Evolutionary conservation across 1,284 basidiomycete species (phyloP).

Genomic region (Ceratobasidium sp.): DNA sequence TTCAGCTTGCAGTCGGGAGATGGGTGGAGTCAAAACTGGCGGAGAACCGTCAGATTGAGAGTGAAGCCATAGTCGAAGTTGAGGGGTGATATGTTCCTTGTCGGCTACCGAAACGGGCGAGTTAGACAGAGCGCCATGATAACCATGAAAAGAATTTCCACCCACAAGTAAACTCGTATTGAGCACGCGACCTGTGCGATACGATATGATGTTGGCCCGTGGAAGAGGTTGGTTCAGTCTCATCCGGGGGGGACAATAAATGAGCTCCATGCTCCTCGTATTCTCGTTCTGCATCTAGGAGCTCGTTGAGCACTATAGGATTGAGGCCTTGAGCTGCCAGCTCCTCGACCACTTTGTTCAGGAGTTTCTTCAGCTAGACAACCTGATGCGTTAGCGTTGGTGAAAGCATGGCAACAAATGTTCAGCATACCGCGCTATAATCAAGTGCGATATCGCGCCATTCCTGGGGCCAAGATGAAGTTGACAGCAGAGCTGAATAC

Average conservation of each 20-base stretch:
- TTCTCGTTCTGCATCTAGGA: constrained; percentile 57
- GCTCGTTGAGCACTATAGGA: constrained; percentile 66
- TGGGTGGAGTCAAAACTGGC: background rate
- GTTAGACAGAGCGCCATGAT: constrained; percentile 54
- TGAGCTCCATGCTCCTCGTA: constrained; percentile 49
- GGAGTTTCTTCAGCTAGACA: constrained; percentile 88
- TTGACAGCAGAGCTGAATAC: constrained; percentile 75
- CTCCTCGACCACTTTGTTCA: constrained; percentile 87
- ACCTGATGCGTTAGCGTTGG: background rate
- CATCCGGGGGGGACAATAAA: constrained; percentile 40
- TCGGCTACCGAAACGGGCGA: constrained; percentile 56
- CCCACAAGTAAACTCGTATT: constrained; percentile 32
- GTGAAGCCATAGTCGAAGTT: constrained; percentile 64
- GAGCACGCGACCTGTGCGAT: constrained; percentile 26
- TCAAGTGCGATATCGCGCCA: constrained; percentile 84
- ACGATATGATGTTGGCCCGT: background rate
- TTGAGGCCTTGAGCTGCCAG: constrained; percentile 82
- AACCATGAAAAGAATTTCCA: background rate
- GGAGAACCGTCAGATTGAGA: constrained; percentile 18
- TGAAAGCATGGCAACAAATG: constrained; percentile 15
- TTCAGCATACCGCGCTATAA: constrained; percentile 76
- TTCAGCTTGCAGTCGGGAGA: background rate
- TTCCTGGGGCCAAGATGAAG: constrained; percentile 74
- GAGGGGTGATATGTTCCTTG: constrained; percentile 63
- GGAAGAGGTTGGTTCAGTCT: background rate